Conservation (phyloP, 2,329 filamentous ascomycete species). For the Neonectria faginata region DNA sequence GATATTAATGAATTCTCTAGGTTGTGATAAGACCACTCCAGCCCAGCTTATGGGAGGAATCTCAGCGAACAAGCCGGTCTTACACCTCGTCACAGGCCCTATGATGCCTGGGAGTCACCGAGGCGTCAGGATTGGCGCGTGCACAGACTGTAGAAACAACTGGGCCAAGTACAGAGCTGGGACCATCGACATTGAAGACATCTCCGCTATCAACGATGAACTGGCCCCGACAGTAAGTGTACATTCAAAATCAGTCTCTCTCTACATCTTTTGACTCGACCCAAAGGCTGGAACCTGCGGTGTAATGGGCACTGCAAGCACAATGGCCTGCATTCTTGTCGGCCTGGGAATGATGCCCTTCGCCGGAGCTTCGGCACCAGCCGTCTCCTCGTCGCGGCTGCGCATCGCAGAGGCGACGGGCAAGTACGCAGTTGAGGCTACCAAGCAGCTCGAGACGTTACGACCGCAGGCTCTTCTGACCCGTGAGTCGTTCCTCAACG, state of each 20-base stretch:
- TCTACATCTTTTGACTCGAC: neutral
- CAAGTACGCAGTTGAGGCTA: slow-evolving; percentile 73
- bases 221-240: slow-evolving; percentile 73
- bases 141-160: slow-evolving; percentile 79
- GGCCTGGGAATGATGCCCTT: slow-evolving; percentile 85
- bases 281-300: slow-evolving; percentile 79
- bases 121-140: slow-evolving; percentile 75
- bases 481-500: slow-evolving; percentile 83
- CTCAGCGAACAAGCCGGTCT: slow-evolving; percentile 77
- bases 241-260: neutral
- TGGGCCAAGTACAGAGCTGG: slow-evolving; percentile 78
- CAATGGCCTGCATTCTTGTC: slow-evolving; percentile 87
- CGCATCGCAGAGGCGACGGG: slow-evolving; percentile 82
- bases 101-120: slow-evolving; percentile 80
- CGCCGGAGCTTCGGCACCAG: slow-evolving; percentile 81
- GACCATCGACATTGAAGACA: slow-evolving; percentile 77
- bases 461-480: slow-evolving; percentile 78
- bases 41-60: slow-evolving; percentile 82
- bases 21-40: slow-evolving; percentile 80
- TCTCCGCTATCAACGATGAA: slow-evolving; percentile 76
- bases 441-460: slow-evolving; percentile 75
- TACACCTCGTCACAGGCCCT: slow-evolving; percentile 77
- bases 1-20: slow-evolving; percentile 48
- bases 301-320: slow-evolving; percentile 93
- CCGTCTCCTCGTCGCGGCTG: slow-evolving; percentile 81